Evolutionary conservation across 352 stramenopile species (phyloP), one percentile per base, ranked within the genome.

Genomic region (Globisporangium spiculum): DNA sequence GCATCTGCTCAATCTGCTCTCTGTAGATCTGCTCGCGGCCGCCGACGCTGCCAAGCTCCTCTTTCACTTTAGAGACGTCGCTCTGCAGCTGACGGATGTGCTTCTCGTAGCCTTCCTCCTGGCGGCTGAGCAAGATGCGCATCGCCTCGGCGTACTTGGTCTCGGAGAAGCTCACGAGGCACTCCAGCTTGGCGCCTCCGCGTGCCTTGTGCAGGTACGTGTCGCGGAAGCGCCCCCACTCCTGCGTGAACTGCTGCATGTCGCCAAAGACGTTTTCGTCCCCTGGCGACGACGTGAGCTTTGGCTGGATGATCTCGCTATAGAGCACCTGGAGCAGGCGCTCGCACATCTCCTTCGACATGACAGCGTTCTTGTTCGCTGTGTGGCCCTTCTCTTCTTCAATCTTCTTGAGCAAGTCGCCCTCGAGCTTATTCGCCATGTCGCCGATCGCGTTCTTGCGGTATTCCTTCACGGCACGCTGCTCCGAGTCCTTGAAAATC

Each of bases 51-150:
- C 86, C 88, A 14, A 96, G 80, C 48, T 92, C 81, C 75, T 96
- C 88, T 59, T 93, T 92, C 16, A 94, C 86, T 27, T 88, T 89
- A 2, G 82, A 79, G 7, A 92, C 81, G 63, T 94, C 84, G 30
- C 77, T 72, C 67, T 94, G 84, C 26, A 94, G 71, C 56, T 73
- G 77, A n/a, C 84, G 81, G 38, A 96, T 86, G 73, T 93, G 83
- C 74, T 93, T 93, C 66, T 96, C 86, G 68, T 92, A 94, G 12
- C 80, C 85, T 76, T 96, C 88, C 66, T 96, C 88, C 65, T 93
- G 85, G 44, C 81, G 76, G 46, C 83, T 92, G 41, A 96, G 73
- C 59, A 96, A 60, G 66, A 93, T 90, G 24, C 83, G 82, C 84
- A 93, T 92, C 20, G 88, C 88, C 58, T 96, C 88, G 12, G 86